Evolutionary conservation across 2,329 filamentous ascomycete genomes (phyloP).

Genomic region (Setomelanomma holmii): DNA sequence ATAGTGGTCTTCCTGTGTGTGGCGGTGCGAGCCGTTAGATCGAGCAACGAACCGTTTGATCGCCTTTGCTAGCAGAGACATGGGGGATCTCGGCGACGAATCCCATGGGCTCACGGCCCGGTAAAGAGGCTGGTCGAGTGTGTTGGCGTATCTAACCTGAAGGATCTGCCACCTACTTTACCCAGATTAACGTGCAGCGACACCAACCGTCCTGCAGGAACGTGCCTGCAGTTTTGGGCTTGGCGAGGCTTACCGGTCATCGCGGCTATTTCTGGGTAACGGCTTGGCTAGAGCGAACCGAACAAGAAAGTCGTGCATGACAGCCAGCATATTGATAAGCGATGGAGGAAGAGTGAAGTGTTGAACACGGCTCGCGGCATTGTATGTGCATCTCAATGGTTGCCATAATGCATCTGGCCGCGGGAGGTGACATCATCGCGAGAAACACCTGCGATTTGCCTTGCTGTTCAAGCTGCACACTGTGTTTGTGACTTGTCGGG

Average conservation of each 20-base stretch:
- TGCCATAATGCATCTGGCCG: not conserved
- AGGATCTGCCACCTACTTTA: not conserved
- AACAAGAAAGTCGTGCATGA: not conserved
- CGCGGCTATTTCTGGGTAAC: not conserved
- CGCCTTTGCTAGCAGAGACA: not conserved
- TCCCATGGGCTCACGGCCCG: not conserved
- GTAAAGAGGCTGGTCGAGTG: not conserved
- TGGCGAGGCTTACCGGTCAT: not conserved
- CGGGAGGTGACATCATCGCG: not conserved
- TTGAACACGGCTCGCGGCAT: not conserved
- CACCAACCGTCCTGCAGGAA: not conserved
- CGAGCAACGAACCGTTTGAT: not conserved
- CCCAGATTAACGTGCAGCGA: not conserved
- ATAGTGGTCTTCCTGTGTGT: not conserved
- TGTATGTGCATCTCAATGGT: not conserved
- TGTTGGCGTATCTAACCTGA: not conserved
- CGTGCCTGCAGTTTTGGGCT: not conserved
- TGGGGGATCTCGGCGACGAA: not conserved
- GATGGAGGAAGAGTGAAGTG: not conserved
- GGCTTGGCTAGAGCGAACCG: not conserved
- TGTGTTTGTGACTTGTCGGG: too few relatives aligned
- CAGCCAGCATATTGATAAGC: not conserved
- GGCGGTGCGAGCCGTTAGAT: not conserved
- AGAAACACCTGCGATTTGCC: not conserved
- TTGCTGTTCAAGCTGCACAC: not conserved